Base-by-base conservation (phyloP, 192 early-diverging fungal genomes). In the Linderina pennispora region DNA sequence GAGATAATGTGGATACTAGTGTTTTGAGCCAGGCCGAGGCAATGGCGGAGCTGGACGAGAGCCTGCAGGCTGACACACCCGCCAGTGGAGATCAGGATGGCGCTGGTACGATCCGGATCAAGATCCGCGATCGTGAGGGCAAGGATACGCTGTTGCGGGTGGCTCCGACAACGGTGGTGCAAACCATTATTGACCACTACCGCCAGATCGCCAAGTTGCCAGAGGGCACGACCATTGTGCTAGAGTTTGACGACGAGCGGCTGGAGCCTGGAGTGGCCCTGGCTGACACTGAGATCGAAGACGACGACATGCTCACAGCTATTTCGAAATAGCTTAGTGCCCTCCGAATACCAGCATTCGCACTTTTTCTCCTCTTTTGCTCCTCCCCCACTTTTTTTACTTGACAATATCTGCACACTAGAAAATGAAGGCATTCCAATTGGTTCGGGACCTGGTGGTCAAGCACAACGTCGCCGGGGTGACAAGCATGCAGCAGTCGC, bases 271-370 rank as follows among this genome's bases (percentile, higher is more conserved):
- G 17, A 20, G 40, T 18, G 21, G 57, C 59, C 0, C 53, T 81
- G 14, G 74, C 62, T 19, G 62, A 76, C 15, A 77, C 77, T 1
- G 80, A 81, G 10, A 58, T 80, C 17, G 76, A 80, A 25, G 77
- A 78, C 39, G 79, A 76, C 42, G 79, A 81, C 40, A 81, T 81
- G 79, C 48, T 81, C 4, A 48, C 62, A 4, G 77, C 61, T 7
- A 51, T 46, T 10, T 72, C 49, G 23, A 49, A 24, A 18, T 77
- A 31, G 48, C 38, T 26, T 50, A 21, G 36, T 25, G 21, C 17
- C 5, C 16, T 6, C 42, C 24, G 5, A 8, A 4, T 15, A 10
- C 5, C 19, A 20, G 11, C 40, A 14, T 46, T 34, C 22, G 43
- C 40, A 40, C 37, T 26, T 24, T 23, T 35, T 8, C 20, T 46